A percentile compares a stretch with the other conserved stretches of the same genome.
phyloP scores from a whole-genome alignment of 2,329 filamentous ascomycete genomes.

The Calcarisporium arbuscula region DNA sequence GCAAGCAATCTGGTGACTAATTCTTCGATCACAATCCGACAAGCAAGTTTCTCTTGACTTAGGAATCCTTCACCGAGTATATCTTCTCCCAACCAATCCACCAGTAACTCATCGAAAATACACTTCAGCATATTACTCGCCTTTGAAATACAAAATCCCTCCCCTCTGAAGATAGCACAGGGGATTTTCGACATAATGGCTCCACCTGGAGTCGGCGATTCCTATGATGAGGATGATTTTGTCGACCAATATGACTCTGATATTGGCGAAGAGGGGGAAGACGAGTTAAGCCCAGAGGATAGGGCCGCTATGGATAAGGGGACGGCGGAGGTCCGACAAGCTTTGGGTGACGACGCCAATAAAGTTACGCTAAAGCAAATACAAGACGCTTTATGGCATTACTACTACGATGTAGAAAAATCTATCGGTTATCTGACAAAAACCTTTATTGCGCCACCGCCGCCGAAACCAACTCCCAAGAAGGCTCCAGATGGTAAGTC shows the following conservation, averaged over 20 bases:
- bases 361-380: constrained; percentile 62
- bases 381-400: constrained; percentile 88
- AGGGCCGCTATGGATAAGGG: constrained; percentile 52
- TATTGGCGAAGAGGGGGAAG: constrained; percentile 38
- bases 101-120: too few species aligned
- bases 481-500: constrained; percentile 37
- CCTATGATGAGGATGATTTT: constrained; percentile 41
- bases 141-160: too few species aligned
- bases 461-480: constrained; percentile 28
- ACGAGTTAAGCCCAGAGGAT: constrained; percentile 43
- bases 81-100: too few species aligned
- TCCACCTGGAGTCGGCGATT: constrained; percentile 25
- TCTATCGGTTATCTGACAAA: constrained; percentile 73
- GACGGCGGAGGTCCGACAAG: constrained; percentile 58
- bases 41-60: too few species aligned
- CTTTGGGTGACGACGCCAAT: constrained; percentile 53
- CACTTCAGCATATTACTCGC: not conserved
- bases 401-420: constrained; percentile 90
- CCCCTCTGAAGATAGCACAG: too few species aligned
- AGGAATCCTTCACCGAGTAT: too few species aligned
- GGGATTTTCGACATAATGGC: constrained; percentile 13
- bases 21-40: too few species aligned
- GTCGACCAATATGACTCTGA: constrained; percentile 44
- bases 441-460: constrained; percentile 45
- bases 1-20: too few species aligned